Base-by-base conservation (phyloP, 495 filamentous ascomycete genomes). In the Neurospora discreta region DNA sequence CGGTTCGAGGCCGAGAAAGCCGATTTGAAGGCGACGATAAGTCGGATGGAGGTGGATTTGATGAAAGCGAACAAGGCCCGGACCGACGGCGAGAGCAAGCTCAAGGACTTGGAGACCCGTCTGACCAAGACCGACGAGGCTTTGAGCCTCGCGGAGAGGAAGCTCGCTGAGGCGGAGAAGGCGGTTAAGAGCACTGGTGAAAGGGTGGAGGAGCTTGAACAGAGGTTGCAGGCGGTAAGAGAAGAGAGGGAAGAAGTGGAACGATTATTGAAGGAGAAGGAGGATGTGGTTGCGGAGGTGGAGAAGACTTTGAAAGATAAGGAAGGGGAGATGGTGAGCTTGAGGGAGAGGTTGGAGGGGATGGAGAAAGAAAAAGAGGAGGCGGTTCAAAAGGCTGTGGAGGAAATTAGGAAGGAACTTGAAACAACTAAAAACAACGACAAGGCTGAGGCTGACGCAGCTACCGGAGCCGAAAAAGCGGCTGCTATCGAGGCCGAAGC, bases 11-110 rank as follows among this genome's bases (percentile, higher is more conserved):
- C 86, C 1, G 90, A 92, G 74, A 84, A 87, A 73, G 85, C 88
- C 11, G 88, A 89, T 68, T 76, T 92, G 58, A 86, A 87, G 71
- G 86, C 87, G 33, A 89, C 84, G 20, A 85, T 90, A 46, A 84
- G 82, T 71, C 79, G 84, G 30, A 77, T 92, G 26, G 88, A 90
- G 75, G 83, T 85, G 10, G 86, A 90, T 68, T 73, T 91, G 44
- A 85, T 88, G 77, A 90, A 89, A 82, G 84, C 81, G 42, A 84
- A 82, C 58, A 91, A 85, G 77, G 84, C 78, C 75, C 86, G 81
- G 78, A 74, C 83, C 0, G 72, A 8, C 9, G 74, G 70, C 9
- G 82, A 82, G 44, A 69, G 9, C 36, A 69, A 71, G 77, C 46
- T 71, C 1, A 39, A 39, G 10, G 75, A 72, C 30, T 76, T 39